Base-by-base conservation (phyloP, 2,329 filamentous ascomycete genomes). In the Cercospora janseana region DNA sequence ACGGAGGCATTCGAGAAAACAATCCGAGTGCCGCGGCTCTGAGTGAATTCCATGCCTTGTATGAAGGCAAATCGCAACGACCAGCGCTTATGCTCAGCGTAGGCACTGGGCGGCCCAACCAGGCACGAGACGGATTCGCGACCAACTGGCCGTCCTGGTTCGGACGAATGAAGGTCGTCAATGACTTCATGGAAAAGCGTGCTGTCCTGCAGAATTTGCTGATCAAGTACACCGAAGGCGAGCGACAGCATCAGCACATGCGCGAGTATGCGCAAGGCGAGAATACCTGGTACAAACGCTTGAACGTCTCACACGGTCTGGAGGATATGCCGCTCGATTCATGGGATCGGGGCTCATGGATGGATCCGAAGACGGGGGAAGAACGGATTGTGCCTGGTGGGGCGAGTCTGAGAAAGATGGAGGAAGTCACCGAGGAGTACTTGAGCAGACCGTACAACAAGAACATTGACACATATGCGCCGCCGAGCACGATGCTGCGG, bases 191-290 rank as follows among this genome's bases (percentile, higher is more conserved):
- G 7, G 74, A 77, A 49, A 76, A 76, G 59, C 68, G 73, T 24
- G 73, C 74, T 4, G 73, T 77, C 1, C 69, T 77, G 55, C 74
- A 73, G 37, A 76, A 76, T 42, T 59, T 77, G 16, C 59, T 77
- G 43, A 75, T 77, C 65, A 77, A 76, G 51, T 77, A 76, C 60
- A 77, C 75, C 4, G 74, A 76, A 57, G 74, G 74, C 27, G 75
- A 77, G 55, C 68, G 72, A 34, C 67, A 72, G 48, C 75, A 77
- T 54, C 66, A 72, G 29, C 69, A 69, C 46, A 76, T 76, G 72
- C 65, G 72, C 7, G 66, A 69, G 18, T 70, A 73, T 20, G 73
- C 74, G 1, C 68, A 67, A 28, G 74, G 74, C 32, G 72, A 77
- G 56, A 66, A 76, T 50, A 71, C 71, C 1, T 77, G 74, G 74